Conservation (phyloP, 495 filamentous ascomycete genomes). For the Sordaria brevicollis region DNA sequence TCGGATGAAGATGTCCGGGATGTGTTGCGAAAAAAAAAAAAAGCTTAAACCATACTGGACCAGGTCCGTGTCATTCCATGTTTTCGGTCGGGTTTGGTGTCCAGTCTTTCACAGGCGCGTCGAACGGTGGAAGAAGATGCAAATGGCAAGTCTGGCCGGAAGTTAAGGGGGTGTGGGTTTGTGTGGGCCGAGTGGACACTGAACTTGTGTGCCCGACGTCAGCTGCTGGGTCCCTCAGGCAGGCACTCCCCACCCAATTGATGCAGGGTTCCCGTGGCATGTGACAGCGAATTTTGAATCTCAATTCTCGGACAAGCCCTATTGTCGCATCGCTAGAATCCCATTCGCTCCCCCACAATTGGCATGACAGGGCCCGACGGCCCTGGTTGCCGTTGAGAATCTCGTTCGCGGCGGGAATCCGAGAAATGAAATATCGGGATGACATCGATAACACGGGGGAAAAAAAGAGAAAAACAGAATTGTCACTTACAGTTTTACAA, state of each 20-base stretch:
- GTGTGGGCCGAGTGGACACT: not conserved
- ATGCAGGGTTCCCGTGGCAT: not conserved
- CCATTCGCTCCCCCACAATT: not conserved
- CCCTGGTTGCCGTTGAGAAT: not conserved
- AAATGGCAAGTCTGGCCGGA: not conserved
- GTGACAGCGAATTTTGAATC: not conserved
- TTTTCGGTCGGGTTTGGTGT: not conserved
- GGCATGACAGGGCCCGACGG: not conserved
- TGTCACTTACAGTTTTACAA: not conserved
- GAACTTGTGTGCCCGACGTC: not conserved
- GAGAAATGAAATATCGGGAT: no score
- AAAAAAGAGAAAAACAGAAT: not conserved
- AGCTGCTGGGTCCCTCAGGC: not conserved
- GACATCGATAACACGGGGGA: not conserved
- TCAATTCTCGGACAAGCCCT: not conserved
- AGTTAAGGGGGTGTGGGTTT: not conserved
- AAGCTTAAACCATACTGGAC: not conserved
- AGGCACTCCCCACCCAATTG: not conserved
- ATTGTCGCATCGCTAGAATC: not conserved
- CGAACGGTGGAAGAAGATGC: not conserved
- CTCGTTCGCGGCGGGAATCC: not conserved
- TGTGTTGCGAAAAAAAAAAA: not conserved
- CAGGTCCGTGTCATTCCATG: not conserved
- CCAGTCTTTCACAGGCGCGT: not conserved
- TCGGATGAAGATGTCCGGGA: not conserved